Percentiles rank a stretch among this genome's conserved stretches.
Evolutionary conservation across 2,329 filamentous ascomycete genomes (phyloP).

Genomic region (Venturia asperata): DNA sequence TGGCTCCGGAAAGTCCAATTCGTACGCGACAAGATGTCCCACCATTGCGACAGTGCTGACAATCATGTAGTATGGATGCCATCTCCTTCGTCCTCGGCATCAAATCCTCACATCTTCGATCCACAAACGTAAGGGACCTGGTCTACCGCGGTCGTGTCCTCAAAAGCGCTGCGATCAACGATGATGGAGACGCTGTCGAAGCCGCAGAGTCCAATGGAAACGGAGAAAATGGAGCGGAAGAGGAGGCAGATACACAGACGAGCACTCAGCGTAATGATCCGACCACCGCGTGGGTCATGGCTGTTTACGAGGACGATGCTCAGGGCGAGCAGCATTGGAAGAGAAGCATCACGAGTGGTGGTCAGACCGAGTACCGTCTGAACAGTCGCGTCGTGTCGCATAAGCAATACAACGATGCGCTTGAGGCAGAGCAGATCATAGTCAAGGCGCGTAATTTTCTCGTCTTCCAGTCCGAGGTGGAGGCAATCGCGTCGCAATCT

Average conservation of each 20-base stretch:
- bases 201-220: conserved; percentile 46
- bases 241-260: conserved; percentile 47
- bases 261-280: conserved; percentile 69
- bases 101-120: conserved; percentile 96
- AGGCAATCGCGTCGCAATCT: conserved; percentile 91
- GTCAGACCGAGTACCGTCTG: conserved; percentile 92
- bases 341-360: conserved; percentile 80
- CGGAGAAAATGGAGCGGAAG: conserved; percentile 36
- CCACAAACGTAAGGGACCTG: conserved; percentile 84
- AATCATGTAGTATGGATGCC: conserved; percentile 74
- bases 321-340: conserved; percentile 95
- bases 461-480: conserved; percentile 96
- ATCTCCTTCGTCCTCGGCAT: conserved; percentile 98
- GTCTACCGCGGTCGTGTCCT: conserved; percentile 93
- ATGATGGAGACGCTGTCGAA: conserved; percentile 64
- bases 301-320: conserved; percentile 95
- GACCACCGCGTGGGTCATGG: conserved; percentile 97
- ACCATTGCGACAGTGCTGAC: conserved; percentile 17
- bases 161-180: conserved; percentile 86
- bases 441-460: conserved; percentile 98
- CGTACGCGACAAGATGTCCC: conserved; percentile 51
- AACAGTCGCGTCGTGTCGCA: conserved; percentile 86
- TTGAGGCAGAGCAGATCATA: conserved; percentile 90
- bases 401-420: conserved; percentile 84
- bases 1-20: conserved; percentile 99